Base-by-base conservation (phyloP, 176 grass and related monocot genomes). In the Dactylis glomerata region DNA sequence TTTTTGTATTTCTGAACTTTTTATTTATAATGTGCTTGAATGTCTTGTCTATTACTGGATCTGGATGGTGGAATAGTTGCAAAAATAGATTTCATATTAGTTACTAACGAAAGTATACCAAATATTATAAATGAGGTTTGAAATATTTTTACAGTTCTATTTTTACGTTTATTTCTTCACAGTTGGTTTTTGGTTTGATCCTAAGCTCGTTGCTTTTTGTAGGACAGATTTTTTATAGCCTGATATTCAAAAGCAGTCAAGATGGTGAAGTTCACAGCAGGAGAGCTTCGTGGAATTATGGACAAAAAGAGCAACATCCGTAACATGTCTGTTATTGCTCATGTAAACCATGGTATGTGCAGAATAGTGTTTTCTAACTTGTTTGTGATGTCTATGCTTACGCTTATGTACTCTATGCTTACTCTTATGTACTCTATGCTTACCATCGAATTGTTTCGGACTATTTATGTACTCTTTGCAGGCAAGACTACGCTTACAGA, bases 191-290 rank as follows among this genome's bases (percentile, higher is more conserved):
- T 61, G 62, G 62, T 27, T 28, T 1, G 4, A 20, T 42, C 59
- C 31, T 79, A 32, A 88, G 38, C 5, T 7, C 47, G 17, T 16
- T 54, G 5, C 5, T 51, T 8, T 30, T 28, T 9, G 8, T 9
- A 56, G 58, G n/a, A 24, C 74, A 83, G 75, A 58, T 50, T 34
- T 23, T 11, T 84, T 69, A 28, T 52, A 26, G 71, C 0, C 38
- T 90, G 85, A 91, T 59, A 26, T 84, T 46, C 52, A 37, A 90
- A 56, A 67, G 68, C 34, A 82, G 87, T 24, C 92, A 94, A 94
- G 73, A 97, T 94, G 92, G 94, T 97, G 89, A 97, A 97, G 92
- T 97, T 97, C 67, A 97, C 92, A 24, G 89, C 19, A 3, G 94
- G 94, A 73, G 94, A 87, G 92, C 92, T 94, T 57, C 94, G 89